phyloP scores from a whole-genome alignment of 164 flowering plant species.

The Annona squamosa region DNA sequence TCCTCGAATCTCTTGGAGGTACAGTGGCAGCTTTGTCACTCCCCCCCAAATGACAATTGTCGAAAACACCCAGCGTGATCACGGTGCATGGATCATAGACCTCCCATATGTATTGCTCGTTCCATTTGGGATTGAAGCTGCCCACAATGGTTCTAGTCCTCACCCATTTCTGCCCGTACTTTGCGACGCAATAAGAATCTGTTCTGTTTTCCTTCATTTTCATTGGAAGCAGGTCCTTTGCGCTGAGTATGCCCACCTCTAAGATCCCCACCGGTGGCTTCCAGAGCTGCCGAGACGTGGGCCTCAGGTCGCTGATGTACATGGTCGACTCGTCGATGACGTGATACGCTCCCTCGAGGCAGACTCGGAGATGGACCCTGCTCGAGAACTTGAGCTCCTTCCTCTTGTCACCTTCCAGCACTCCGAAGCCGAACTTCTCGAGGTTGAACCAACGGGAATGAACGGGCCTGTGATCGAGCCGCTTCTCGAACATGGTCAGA shows the following conservation, averaged over 20 bases:
- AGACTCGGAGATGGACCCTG: conserved; percentile 67
- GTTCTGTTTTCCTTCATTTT: conserved; percentile 54
- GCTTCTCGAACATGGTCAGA: conserved; percentile 44
- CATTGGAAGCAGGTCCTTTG: conserved; percentile 76
- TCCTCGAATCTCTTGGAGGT: conserved; percentile 27
- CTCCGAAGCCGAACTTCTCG: conserved; percentile 62
- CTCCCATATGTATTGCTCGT: conserved; percentile 65
- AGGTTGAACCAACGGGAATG: conserved; percentile 78
- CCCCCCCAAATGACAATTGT: conserved; percentile 39
- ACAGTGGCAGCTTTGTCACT: conserved; percentile 13
- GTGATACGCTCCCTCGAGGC: conserved; percentile 83
- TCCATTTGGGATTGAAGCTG: conserved; percentile 44
- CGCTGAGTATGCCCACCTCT: conserved; percentile 77
- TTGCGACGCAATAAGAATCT: conserved; percentile 87
- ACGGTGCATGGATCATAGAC: conserved; percentile 64
- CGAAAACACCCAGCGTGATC: conserved; percentile 49
- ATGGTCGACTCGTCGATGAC: conserved; percentile 77
- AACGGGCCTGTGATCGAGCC: conserved; percentile 70
- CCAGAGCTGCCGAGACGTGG: conserved; percentile 82
- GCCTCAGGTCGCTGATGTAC: conserved; percentile 70
- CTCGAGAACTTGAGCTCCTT: conserved; percentile 64
- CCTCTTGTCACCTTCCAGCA: conserved; percentile 52
- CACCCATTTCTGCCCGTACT: conserved; percentile 83
- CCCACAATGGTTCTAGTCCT: conserved; percentile 45
- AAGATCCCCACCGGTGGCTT: conserved; percentile 68